A percentile compares a stretch with the other conserved stretches of the same genome.
Evolutionary conservation across 805 yeast genomes (phyloP).

Genomic region (Jamesozyma lodderae): DNA sequence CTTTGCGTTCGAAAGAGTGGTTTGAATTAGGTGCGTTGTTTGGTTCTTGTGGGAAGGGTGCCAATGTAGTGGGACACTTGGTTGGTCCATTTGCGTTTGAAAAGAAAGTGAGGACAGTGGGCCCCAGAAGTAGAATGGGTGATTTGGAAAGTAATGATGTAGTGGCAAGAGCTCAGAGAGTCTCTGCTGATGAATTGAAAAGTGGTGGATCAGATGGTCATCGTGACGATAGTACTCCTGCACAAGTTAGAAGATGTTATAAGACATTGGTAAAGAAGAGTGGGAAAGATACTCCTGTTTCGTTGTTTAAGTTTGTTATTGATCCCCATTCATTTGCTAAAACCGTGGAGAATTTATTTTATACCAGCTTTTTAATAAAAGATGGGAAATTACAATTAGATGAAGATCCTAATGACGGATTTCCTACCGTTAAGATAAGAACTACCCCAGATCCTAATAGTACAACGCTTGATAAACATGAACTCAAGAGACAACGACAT

Average conservation of each 20-base stretch:
- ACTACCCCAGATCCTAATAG: conserved; percentile 25
- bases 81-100: conserved; percentile 64
- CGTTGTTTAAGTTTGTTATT: conserved; percentile 56
- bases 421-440: conserved; percentile 34
- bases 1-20: conserved; percentile 46
- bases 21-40: conserved; percentile 45
- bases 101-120: conserved; percentile 32
- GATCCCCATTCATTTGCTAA: conserved; percentile 72
- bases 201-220: no score
- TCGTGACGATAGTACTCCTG: conserved; percentile 54
- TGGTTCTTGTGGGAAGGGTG: conserved; percentile 37
- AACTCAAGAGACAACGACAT: conserved; percentile 21
- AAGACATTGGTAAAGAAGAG: conserved; percentile 30
- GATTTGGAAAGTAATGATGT: conserved; percentile 34
- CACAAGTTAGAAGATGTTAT: conserved; percentile 50
- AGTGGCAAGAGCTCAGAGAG: conserved; percentile 29
- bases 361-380: conserved; percentile 67
- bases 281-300: conserved; percentile 34
- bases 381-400: conserved; percentile 57
- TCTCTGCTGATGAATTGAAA: conserved; percentile 43
- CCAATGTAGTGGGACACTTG: conserved; percentile 50
- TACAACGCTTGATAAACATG: conserved; percentile 13
- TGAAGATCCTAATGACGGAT: conserved; percentile 41
- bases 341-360: conserved; percentile 77
- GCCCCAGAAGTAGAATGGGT: conserved; percentile 34